Evolutionary conservation across 768 basidiomycete genomes (phyloP), one percentile per base, ranked within the genome.

Genomic region (Gymnopilus dilepis): DNA sequence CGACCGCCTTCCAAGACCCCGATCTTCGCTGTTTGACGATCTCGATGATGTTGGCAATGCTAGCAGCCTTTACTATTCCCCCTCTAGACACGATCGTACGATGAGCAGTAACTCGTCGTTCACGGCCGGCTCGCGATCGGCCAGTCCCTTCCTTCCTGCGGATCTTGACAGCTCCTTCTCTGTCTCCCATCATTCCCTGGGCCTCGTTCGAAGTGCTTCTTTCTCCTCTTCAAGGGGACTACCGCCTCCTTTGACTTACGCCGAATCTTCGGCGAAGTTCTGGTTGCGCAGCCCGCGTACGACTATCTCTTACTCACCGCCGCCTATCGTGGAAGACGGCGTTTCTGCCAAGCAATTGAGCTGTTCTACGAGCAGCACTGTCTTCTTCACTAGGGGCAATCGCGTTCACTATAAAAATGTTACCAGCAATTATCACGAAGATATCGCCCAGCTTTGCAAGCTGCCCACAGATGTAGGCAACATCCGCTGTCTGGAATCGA

Each of bases 301-400:
- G 2, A 66, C 63, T 21, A 56, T 73, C 54, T 69, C 72, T 45
- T 75, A 68, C 45, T 56, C 74, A 69, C 53, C 70, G 19, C 63
- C 70, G 7, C 60, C 63, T 50, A 40, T 66, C 33, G 54, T 66
- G 13, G 53, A 63, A 24, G 65, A 64, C 24, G 42, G 64, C 26
- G 53, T 65, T 34, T 45, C 53, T 4, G 65, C 74, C 1, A 70
- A 72, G 2, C 70, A 77, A n/a, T 58, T 82, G n/a, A 71, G 74
- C 34, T 84, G 80, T 72, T 84, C 84, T 1, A 52, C 71, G 4
- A 67, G 77, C 24, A 82, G 81, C 65, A 64, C 80, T 5, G 67
- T 84, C 19, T 81, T 82, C 59, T 84, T 84, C 67, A 80, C 78
- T 34, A 82, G 84, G 3, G 82, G 81, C 7, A 86, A 86, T 66